These are phyloP conservation scores for Phytopythium delawarense DNA, from an alignment of 352 stramenopile genomes.

Conservation along the genomic window DNA sequence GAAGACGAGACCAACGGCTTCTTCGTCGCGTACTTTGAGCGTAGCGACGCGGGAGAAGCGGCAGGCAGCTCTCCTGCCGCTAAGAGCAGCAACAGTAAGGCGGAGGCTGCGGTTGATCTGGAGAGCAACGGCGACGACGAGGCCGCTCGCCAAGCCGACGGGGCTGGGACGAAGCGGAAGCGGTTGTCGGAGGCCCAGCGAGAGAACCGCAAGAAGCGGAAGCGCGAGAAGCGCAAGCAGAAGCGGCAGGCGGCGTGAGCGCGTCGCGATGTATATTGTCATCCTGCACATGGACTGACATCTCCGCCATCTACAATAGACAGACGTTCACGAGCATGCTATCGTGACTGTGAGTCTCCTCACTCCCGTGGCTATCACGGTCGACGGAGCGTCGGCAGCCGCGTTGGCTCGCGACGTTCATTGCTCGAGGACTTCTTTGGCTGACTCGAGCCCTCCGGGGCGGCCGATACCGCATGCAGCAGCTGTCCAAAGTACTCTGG, in stretches of 20 bases:
- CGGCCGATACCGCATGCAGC: slow-evolving; percentile 8
- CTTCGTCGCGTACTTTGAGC: slow-evolving; percentile 96
- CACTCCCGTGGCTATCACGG: background rate
- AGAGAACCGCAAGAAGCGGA: slow-evolving; percentile 71
- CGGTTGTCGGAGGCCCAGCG: slow-evolving; percentile 57
- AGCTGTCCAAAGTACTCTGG: slow-evolving; percentile 44
- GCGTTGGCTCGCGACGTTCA: background rate
- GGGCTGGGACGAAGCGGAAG: slow-evolving; percentile 51
- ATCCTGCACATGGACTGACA: background rate
- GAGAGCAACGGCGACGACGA: slow-evolving; percentile 4
- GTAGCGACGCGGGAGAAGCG: slow-evolving; percentile 12
- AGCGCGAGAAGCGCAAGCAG: slow-evolving; percentile 60
- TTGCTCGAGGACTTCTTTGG: background rate
- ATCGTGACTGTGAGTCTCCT: background rate
- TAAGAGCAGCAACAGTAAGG: slow-evolving; percentile 3
- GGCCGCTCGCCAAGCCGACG: background rate
- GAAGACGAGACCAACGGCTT: slow-evolving; percentile 96
- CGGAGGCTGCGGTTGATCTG: background rate
- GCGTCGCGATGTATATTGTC: background rate
- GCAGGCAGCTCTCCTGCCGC: background rate
- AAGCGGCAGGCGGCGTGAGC: slow-evolving; percentile 11
- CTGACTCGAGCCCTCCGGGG: background rate
- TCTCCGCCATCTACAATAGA: background rate
- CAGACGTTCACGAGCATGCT: background rate
- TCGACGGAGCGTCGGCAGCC: background rate